Percentiles rank a stretch among this genome's conserved stretches.
phyloP scores from a whole-genome alignment of 1,284 basidiomycete genomes.

The Cryptococcus wingfieldii region DNA sequence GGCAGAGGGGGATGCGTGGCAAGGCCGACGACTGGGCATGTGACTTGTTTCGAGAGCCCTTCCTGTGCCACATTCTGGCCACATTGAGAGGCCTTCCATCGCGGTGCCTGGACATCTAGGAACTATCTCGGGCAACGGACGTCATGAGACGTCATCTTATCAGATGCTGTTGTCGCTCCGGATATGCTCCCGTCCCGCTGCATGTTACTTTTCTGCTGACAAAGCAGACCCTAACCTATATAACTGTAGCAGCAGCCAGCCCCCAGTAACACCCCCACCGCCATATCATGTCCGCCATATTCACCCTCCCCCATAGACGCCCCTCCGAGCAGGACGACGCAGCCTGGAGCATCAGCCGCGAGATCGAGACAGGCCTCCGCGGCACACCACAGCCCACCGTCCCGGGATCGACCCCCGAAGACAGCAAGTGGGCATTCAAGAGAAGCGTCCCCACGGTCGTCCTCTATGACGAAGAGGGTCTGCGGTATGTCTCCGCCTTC shows the following conservation, averaged over 20 bases:
- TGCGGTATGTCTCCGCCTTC: slow-evolving; percentile 49
- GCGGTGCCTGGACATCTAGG: background rate
- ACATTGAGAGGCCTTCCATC: too few relatives aligned
- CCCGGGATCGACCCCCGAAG: slow-evolving; percentile 36
- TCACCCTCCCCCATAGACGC: slow-evolving; percentile 1
- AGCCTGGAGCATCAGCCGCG: slow-evolving; percentile 18
- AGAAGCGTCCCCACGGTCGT: slow-evolving; percentile 77
- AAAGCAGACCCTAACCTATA: background rate
- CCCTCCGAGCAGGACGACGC: background rate
- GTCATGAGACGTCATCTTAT: slow-evolving; percentile 9
- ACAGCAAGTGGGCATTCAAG: slow-evolving; percentile 46
- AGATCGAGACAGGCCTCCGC: slow-evolving; percentile 35
- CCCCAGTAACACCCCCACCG: background rate
- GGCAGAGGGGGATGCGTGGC: too few relatives aligned
- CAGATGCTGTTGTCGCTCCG: background rate
- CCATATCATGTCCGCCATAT: background rate
- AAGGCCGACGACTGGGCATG: too few relatives aligned
- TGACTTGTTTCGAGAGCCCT: too few relatives aligned
- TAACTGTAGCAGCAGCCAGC: background rate
- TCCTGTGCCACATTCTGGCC: too few relatives aligned
- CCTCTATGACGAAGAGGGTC: slow-evolving; percentile 78
- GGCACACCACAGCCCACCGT: slow-evolving; percentile 26
- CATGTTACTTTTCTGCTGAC: background rate
- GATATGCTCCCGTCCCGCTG: too few relatives aligned
- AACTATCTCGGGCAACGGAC: background rate